These are phyloP conservation scores for Arthrobotrys entomopaga DNA, from an alignment of 2,329 filamentous ascomycete species.

Conservation along the genomic window DNA sequence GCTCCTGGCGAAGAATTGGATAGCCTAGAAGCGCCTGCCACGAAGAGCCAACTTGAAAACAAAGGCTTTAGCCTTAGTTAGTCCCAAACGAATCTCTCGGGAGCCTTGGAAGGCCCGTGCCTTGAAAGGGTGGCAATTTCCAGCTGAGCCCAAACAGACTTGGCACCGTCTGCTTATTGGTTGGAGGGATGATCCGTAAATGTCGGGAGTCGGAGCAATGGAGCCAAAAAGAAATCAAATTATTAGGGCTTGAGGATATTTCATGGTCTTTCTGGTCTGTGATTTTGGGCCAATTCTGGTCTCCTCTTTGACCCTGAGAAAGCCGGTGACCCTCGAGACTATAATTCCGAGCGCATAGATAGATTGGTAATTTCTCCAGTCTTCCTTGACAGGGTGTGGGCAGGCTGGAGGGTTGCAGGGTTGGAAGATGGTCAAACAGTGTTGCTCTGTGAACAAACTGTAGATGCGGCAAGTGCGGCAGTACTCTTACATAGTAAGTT, in stretches of 20 bases:
- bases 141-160: slow-evolving; percentile 16
- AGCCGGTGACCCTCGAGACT: no score
- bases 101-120: slow-evolving; percentile 35
- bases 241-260: not conserved
- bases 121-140: slow-evolving; percentile 29
- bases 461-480: slow-evolving; percentile 21
- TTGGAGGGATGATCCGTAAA: slow-evolving; percentile 16
- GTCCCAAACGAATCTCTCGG: not conserved
- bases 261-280: no score
- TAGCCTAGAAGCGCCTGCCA: slow-evolving; percentile 1
- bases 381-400: no score
- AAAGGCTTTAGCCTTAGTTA: no score
- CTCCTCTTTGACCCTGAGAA: not conserved
- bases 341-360: no score
- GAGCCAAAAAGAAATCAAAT: not conserved
- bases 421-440: slow-evolving; percentile 12
- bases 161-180: slow-evolving; percentile 30
- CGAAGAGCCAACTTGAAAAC: not conserved
- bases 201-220: not conserved
- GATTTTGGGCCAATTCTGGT: no score
- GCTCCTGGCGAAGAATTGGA: slow-evolving; percentile 3
- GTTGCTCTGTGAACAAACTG: not conserved
- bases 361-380: no score
- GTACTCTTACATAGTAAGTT: no score
- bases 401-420: no score